Conservation (phyloP, 2,329 filamentous ascomycete genomes). For the Colletotrichum chlorophyti region DNA sequence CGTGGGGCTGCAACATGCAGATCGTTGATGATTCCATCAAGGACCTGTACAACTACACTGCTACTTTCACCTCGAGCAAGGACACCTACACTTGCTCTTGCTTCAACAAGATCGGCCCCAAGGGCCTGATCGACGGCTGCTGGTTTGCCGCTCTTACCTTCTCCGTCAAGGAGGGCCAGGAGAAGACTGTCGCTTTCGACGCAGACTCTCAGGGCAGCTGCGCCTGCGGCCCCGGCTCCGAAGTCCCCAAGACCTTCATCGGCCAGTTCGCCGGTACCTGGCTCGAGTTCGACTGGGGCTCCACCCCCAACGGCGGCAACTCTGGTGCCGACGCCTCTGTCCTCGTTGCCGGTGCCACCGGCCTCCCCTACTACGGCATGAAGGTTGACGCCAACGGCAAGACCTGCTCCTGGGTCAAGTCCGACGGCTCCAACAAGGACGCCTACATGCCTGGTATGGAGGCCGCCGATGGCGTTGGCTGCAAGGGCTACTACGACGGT, state of each 20-base stretch:
- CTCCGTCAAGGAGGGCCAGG: conserved; percentile 42
- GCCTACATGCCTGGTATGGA: conserved; percentile 47
- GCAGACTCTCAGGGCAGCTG: conserved; percentile 56
- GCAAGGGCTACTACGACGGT: conserved; percentile 43
- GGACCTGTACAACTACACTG: conserved; percentile 51
- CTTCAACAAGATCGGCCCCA: conserved; percentile 60
- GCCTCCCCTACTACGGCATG: conserved; percentile 41
- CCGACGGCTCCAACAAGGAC: conserved; percentile 40
- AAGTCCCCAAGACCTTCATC: conserved; percentile 40
- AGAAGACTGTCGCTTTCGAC: conserved; percentile 52
- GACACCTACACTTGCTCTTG: conserved; percentile 46
- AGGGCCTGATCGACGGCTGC: conserved; percentile 54
- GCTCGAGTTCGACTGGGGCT: conserved; percentile 58
- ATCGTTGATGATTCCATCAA: conserved; percentile 43
- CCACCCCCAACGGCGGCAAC: conserved; percentile 52
- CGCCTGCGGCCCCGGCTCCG: conserved; percentile 44
- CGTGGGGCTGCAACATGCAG: conserved; percentile 62
- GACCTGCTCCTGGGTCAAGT: conserved; percentile 50
- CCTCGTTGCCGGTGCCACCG: conserved; percentile 48
- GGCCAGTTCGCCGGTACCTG: conserved; percentile 54
- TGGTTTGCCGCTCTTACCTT: conserved; percentile 52
- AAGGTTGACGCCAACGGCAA: conserved; percentile 45
- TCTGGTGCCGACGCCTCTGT: conserved; percentile 59
- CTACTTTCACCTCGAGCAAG: conserved; percentile 48
- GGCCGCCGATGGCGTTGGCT: conserved; percentile 46